phyloP scores from a whole-genome alignment of 768 basidiomycete species.

The Chalciporus chontae region DNA sequence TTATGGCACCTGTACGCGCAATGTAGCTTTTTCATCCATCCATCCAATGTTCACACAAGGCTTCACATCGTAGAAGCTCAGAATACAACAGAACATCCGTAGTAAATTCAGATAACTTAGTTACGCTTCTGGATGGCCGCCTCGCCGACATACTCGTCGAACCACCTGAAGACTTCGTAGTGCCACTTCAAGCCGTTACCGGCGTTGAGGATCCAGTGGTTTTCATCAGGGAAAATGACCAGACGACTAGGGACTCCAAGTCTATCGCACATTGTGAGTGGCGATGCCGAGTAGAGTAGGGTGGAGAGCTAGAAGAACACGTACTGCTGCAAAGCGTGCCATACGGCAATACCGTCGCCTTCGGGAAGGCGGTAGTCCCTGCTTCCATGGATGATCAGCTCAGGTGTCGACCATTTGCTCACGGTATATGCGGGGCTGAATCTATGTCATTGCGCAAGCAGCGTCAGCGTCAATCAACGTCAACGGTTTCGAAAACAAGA shows the following conservation, averaged over 20 bases:
- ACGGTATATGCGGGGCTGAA: constrained; percentile 83
- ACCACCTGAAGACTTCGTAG: constrained; percentile 90
- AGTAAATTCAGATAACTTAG: constrained; percentile 2
- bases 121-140: constrained; percentile 8
- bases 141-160: constrained; percentile 61
- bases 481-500: not conserved
- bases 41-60: not conserved
- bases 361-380: constrained; percentile 89
- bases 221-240: constrained; percentile 86
- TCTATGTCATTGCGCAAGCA: constrained; percentile 30
- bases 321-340: constrained; percentile 83
- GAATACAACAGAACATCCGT: not conserved
- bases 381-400: constrained; percentile 80
- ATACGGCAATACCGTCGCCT: constrained; percentile 77
- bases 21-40: constrained; percentile 7
- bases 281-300: not conserved
- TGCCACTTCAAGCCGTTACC: constrained; percentile 94
- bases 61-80: not conserved
- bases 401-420: constrained; percentile 80
- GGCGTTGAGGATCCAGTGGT: constrained; percentile 86
- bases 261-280: constrained; percentile 34
- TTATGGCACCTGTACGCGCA: constrained; percentile 3
- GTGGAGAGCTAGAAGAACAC: constrained; percentile 25
- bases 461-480: not conserved
- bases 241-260: constrained; percentile 69